A percentile compares a stretch with the other conserved stretches of the same genome.
These are phyloP conservation scores for Kwoniella shivajii DNA, from an alignment of 1,284 basidiomycete genomes.

Conservation along the genomic window DNA sequence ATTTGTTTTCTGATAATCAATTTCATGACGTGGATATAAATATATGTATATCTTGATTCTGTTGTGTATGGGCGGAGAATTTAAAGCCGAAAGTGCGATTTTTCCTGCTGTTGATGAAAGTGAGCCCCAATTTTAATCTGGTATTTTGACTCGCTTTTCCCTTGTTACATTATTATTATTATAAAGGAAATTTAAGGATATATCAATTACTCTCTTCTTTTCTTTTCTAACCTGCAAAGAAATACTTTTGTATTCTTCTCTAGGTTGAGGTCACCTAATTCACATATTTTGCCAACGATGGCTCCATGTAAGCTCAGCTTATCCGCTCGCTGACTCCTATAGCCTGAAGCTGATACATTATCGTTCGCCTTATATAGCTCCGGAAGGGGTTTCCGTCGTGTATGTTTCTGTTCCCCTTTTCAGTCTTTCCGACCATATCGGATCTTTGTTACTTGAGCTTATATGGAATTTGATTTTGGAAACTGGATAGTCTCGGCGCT, in stretches of 20 bases:
- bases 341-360: constrained; percentile 3
- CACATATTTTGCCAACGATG: constrained; percentile 12
- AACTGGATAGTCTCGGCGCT: constrained; percentile 65
- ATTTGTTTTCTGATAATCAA: no score
- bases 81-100: background rate
- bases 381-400: constrained; percentile 47
- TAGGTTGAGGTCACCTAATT: constrained; percentile 5
- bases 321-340: background rate
- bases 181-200: no score
- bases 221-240: background rate
- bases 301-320: constrained; percentile 19
- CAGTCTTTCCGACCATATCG: background rate
- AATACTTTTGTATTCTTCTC: background rate
- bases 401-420: constrained; percentile 21
- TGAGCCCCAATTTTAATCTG: no score
- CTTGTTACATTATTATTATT: no score
- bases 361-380: constrained; percentile 20
- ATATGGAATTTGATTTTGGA: background rate
- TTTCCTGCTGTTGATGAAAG: background rate
- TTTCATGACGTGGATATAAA: background rate
- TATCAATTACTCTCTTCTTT: background rate
- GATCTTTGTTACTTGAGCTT: background rate
- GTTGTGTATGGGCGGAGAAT: background rate
- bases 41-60: background rate
- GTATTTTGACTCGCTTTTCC: background rate